phyloP scores from a whole-genome alignment of 768 basidiomycete species.

The Pisolithus marmoratus region DNA sequence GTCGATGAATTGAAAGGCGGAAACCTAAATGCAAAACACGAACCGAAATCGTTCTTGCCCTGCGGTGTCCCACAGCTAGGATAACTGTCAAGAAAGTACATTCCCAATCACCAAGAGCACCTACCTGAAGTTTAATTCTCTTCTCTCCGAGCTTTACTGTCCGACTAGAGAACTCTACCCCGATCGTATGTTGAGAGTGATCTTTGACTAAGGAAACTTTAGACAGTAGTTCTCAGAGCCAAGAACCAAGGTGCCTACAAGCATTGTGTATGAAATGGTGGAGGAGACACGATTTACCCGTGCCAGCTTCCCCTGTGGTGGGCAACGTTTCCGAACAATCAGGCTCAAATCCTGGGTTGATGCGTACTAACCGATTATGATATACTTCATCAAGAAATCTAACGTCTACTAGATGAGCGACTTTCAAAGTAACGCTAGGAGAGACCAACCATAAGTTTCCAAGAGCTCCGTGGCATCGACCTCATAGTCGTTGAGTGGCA shows the following conservation, averaged over 20 bases:
- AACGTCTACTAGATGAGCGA: slow-evolving; percentile 14
- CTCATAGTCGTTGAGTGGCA: slow-evolving; percentile 63
- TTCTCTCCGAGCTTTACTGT: slow-evolving; percentile 92
- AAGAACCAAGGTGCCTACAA: slow-evolving; percentile 52
- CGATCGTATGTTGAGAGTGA: slow-evolving; percentile 96
- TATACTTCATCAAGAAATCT: slow-evolving; percentile 99
- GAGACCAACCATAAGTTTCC: slow-evolving; percentile 80
- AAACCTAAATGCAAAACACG: slow-evolving; percentile 9
- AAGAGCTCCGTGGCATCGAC: slow-evolving; percentile 86
- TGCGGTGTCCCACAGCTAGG: slow-evolving; percentile 92
- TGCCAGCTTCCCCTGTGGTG: slow-evolving; percentile 82
- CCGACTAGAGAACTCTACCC: slow-evolving; percentile 95
- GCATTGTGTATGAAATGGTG: slow-evolving; percentile 96
- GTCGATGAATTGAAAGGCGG: slow-evolving; percentile 10
- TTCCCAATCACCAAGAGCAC: slow-evolving; percentile 11
- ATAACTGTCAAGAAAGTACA: not conserved
- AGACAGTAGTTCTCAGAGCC: slow-evolving; percentile 3
- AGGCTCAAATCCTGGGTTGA: slow-evolving; percentile 1
- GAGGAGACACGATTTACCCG: slow-evolving; percentile 94
- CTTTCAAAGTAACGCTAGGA: not conserved
- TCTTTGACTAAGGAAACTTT: slow-evolving; percentile 71
- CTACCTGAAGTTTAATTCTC: slow-evolving; percentile 90
- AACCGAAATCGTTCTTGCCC: slow-evolving; percentile 94
- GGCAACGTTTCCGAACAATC: slow-evolving; percentile 2
- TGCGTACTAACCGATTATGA: slow-evolving; percentile 73